A percentile compares a stretch with the other conserved stretches of the same genome.
Evolutionary conservation across 306 rosid genomes (phyloP).

Genomic region (Cucurbita maxima): DNA sequence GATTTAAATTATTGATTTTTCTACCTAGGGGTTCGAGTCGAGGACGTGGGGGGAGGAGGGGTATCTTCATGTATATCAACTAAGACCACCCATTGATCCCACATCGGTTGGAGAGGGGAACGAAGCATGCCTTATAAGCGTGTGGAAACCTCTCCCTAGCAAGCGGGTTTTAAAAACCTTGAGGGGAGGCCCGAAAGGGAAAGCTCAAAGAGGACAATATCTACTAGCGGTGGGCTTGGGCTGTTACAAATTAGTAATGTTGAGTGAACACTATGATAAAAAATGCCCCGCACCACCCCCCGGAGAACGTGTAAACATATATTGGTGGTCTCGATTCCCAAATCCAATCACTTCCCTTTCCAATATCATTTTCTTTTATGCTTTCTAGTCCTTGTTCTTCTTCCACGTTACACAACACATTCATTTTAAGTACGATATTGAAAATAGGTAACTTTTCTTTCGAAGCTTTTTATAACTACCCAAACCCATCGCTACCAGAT

Average conservation of each 20-base stretch:
- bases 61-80: neutral
- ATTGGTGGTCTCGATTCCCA: neutral
- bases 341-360: neutral
- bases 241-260: neutral
- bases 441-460: too few relatives aligned
- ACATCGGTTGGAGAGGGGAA: too few relatives aligned
- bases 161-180: too few relatives aligned
- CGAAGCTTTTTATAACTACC: too few relatives aligned
- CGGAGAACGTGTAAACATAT: neutral
- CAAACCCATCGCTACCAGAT: too few relatives aligned
- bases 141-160: too few relatives aligned
- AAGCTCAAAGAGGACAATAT: too few relatives aligned
- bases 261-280: neutral
- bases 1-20: neutral
- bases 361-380: neutral
- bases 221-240: too few relatives aligned
- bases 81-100: neutral
- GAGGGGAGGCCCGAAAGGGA: too few relatives aligned
- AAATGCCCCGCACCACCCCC: neutral
- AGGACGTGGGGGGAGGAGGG: neutral
- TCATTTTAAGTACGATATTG: too few relatives aligned
- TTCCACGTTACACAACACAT: too few relatives aligned
- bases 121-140: too few relatives aligned
- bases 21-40: neutral
- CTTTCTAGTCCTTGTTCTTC: neutral